Conservation (phyloP, 352 stramenopile species). For the Aphanomyces stellatus region DNA sequence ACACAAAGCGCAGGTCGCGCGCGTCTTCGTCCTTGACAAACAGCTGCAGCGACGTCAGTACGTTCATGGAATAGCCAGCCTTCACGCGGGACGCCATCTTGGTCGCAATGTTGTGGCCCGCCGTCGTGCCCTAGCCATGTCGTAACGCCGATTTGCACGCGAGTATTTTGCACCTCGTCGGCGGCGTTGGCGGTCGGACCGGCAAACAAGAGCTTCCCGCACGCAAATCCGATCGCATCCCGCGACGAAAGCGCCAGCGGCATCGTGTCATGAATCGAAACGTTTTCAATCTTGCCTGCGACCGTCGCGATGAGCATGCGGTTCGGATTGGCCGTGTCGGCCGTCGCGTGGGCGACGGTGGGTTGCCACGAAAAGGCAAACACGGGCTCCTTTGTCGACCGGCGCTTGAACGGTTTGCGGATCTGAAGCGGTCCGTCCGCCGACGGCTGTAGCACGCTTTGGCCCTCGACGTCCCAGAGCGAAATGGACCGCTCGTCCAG, state of each 20-base stretch:
- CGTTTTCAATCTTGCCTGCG: slow-evolving; percentile 70
- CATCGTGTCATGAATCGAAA: slow-evolving; percentile 83
- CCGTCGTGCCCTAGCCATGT: too few species aligned
- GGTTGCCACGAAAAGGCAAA: slow-evolving; percentile 68
- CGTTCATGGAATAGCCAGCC: slow-evolving; percentile 60
- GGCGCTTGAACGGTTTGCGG: slow-evolving; percentile 18
- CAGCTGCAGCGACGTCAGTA: slow-evolving; percentile 69
- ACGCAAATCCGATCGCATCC: slow-evolving; percentile 64
- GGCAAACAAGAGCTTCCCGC: slow-evolving; percentile 57
- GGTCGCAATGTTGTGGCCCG: slow-evolving; percentile 62
- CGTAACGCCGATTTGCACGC: too few species aligned
- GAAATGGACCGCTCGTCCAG: slow-evolving; percentile 75
- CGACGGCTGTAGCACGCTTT: slow-evolving; percentile 31
- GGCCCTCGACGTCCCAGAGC: slow-evolving; percentile 71
- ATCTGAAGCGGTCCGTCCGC: slow-evolving; percentile 3
- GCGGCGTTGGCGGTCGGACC: too few species aligned
- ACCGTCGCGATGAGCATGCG: slow-evolving; percentile 62
- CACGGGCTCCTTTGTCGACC: slow-evolving; percentile 15
- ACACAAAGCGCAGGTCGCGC: slow-evolving; percentile 52
- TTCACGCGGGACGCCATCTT: slow-evolving; percentile 72
- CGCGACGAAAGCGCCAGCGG: slow-evolving; percentile 67
- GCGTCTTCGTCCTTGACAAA: slow-evolving; percentile 37
- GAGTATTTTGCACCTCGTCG: too few species aligned
- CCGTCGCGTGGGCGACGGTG: slow-evolving; percentile 24
- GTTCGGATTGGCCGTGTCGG: slow-evolving; percentile 66